Evolutionary conservation across 768 basidiomycete genomes (phyloP).

Genomic region (Podaxis sp.): DNA sequence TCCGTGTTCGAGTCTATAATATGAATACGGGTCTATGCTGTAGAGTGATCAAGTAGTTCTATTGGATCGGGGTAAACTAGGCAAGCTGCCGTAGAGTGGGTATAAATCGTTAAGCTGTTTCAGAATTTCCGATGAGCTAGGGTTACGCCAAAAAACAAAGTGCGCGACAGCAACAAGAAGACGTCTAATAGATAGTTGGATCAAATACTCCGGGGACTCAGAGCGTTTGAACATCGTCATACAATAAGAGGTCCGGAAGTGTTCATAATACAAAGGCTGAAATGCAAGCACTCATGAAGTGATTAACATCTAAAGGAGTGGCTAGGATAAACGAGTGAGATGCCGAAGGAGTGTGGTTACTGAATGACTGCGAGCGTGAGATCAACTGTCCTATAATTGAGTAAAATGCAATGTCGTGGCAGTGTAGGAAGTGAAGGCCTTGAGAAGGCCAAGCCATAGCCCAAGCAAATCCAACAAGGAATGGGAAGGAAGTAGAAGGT

Average conservation of each 20-base stretch:
- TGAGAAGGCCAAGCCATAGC: neutral
- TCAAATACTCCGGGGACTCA: neutral
- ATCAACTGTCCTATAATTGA: too few relatives aligned
- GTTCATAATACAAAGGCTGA: neutral
- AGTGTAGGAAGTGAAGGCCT: neutral
- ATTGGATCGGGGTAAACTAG: neutral
- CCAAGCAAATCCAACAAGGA: neutral
- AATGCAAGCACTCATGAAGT: neutral
- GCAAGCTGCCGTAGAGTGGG: neutral
- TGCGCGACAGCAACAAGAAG: neutral
- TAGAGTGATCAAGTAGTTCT: neutral
- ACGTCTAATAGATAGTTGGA: neutral
- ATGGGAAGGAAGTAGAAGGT: neutral
- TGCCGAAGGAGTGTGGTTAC: neutral
- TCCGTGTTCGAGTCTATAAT: neutral
- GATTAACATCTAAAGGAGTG: neutral
- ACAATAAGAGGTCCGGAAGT: neutral
- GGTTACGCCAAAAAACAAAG: neutral
- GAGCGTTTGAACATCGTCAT: neutral
- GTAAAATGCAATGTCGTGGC: neutral
- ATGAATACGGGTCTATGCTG: neutral
- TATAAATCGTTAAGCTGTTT: neutral
- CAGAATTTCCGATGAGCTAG: neutral
- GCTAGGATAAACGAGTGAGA: slow-evolving; percentile 1
- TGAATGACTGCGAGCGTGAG: neutral